phyloP scores from a whole-genome alignment of 2,329 filamentous ascomycete species.

The Chrysoporthe deuterocubensis region DNA sequence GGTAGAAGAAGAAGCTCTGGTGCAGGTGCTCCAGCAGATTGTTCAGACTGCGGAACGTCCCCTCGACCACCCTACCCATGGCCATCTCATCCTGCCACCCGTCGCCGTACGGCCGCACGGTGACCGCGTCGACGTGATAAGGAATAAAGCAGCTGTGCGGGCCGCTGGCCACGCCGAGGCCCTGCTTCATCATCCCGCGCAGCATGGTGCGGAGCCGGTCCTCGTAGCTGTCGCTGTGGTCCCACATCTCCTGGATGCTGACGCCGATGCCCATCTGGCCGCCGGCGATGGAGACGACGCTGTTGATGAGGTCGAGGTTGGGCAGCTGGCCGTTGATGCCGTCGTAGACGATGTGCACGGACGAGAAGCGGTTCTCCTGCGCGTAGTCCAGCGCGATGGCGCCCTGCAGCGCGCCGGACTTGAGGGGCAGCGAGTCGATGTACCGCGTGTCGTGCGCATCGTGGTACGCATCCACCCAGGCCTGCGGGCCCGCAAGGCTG shows the following conservation, averaged over 20 bases:
- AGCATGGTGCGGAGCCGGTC: conserved; percentile 88
- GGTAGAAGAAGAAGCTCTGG: conserved; percentile 99
- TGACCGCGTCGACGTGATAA: conserved; percentile 96
- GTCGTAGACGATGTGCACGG: conserved; percentile 90
- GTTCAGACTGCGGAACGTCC: conserved; percentile 90
- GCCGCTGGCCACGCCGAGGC: conserved; percentile 84
- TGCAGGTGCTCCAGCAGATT: conserved; percentile 96
- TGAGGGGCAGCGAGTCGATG: conserved; percentile 80
- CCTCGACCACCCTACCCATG: conserved; percentile 86
- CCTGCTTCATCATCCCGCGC: conserved; percentile 90
- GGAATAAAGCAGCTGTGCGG: conserved; percentile 96
- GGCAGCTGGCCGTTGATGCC: conserved; percentile 94
- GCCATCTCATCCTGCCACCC: conserved; percentile 99
- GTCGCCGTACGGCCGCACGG: conserved; percentile 83
- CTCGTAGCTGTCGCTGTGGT: conserved; percentile 76
- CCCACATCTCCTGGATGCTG: conserved; percentile 83
- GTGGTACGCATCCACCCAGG: conserved; percentile 98
- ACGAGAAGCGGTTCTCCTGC: conserved; percentile 81
- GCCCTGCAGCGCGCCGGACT: conserved; percentile 90
- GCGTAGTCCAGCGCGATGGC: conserved; percentile 94
- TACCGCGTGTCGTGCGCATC: conserved; percentile 75
- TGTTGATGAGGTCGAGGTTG: conserved; percentile 95
- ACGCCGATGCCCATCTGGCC: conserved; percentile 91
- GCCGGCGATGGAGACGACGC: conserved; percentile 81
- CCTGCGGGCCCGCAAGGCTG: conserved; percentile 86